These are phyloP conservation scores for Apiospora sp. DNA, from an alignment of 2,329 filamentous ascomycete genomes.

Conservation along the genomic window DNA sequence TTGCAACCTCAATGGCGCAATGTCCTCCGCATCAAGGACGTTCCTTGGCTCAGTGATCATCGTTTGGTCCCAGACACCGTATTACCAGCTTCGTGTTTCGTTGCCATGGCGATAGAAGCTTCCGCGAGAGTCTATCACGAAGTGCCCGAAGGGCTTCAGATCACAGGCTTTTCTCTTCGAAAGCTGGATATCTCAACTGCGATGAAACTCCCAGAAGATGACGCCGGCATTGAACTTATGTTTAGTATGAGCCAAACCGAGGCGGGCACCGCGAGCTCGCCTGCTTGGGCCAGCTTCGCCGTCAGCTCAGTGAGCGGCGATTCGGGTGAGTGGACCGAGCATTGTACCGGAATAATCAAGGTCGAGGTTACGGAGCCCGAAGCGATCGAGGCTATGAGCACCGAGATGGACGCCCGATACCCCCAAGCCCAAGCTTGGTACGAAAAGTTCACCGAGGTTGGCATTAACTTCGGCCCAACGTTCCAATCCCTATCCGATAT, in stretches of 20 bases:
- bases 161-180: slow-evolving; percentile 36
- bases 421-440: slow-evolving; percentile 29
- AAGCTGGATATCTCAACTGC: slow-evolving; percentile 36
- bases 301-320: slow-evolving; percentile 25
- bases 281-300: slow-evolving; percentile 28
- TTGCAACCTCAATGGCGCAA: slow-evolving; percentile 31
- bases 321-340: slow-evolving; percentile 30
- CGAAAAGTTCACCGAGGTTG: slow-evolving; percentile 27
- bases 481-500: slow-evolving; percentile 29
- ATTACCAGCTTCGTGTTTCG: slow-evolving; percentile 30
- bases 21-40: slow-evolving; percentile 28
- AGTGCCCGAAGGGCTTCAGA: slow-evolving; percentile 26
- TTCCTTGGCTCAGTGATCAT: slow-evolving; percentile 30
- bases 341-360: slow-evolving; percentile 30
- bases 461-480: slow-evolving; percentile 27
- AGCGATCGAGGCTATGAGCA: not conserved
- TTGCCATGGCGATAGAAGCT: slow-evolving; percentile 31
- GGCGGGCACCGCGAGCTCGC: slow-evolving; percentile 28
- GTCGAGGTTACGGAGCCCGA: slow-evolving; percentile 11
- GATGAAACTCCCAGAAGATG: slow-evolving; percentile 29
- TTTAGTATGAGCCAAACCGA: slow-evolving; percentile 29
- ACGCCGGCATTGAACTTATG: slow-evolving; percentile 30
- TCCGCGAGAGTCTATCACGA: slow-evolving; percentile 28
- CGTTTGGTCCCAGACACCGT: slow-evolving; percentile 29
- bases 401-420: not conserved